Base-by-base conservation (phyloP, 768 basidiomycete species). In the Boletus rubescentipes region DNA sequence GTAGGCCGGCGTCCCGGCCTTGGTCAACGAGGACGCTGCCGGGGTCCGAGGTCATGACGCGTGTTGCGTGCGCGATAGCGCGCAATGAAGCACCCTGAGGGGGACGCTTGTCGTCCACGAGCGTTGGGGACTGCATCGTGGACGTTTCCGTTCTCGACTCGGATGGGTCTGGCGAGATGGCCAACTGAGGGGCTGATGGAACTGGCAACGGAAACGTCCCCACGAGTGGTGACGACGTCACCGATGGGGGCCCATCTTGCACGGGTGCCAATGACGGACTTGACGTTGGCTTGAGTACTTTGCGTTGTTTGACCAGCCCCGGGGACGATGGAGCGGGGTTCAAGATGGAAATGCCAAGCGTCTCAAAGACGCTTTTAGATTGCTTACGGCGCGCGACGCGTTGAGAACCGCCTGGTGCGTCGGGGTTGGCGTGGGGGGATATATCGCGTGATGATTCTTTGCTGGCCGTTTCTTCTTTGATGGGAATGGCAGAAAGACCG, bases 1-100 rank as follows among this genome's bases (percentile, higher is more conserved):
- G 72, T 0, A 77, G 73, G 9, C 80, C 75, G 0, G 85, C 84
- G 10, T 87, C 89, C 4, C 68, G 73, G 0, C 87, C 89, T 53
- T 84, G 79, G 66, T 92, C 87, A 0, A 80, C 78, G 10, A 93
- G 79, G 51, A 93, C 82, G 59, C 89, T 90, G 12, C 79, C 74
- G 0, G 91, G 80, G 60, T 89, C 89, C 3, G 83, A 77, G 0
- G 88, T 88, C 90, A 93, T 92, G n/a, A 93, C 86, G 4, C 91
- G 83, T 2, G 87, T 93, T 1, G 91, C 90, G 50, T 92, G 85
- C 16, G 82, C 80, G 50, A 93, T 91, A 2, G 91, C 91, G 7
- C 82, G 82, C 2, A 93, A 66, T 0, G 88, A 80, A 0, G 84
- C 69, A 2, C 89, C 87, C 62, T 92, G 90, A 0, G 65, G 72